phyloP scores from a whole-genome alignment of 805 yeast genomes.

The Lipomyces sp. region DNA sequence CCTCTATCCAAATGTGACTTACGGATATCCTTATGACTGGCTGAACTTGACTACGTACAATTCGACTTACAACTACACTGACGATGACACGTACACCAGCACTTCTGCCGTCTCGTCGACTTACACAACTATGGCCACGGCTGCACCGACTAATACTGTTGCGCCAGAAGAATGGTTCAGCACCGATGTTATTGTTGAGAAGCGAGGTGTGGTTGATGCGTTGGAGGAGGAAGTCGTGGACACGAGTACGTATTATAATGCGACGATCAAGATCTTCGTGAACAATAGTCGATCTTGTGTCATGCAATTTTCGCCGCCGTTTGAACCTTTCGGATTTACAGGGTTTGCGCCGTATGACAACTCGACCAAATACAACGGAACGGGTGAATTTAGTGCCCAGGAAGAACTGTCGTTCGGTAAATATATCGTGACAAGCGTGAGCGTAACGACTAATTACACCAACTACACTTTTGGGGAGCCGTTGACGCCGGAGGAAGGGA shows the following conservation, averaged over 20 bases:
- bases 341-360: slow-evolving; percentile 28
- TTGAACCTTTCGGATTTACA: slow-evolving; percentile 27
- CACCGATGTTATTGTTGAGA: slow-evolving; percentile 4
- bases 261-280: slow-evolving; percentile 33
- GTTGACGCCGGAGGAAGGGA: slow-evolving; percentile 27
- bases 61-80: slow-evolving; percentile 27
- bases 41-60: slow-evolving; percentile 31
- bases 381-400: slow-evolving; percentile 13
- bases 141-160: not conserved
- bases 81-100: slow-evolving; percentile 18
- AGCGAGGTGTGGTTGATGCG: not conserved
- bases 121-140: slow-evolving; percentile 17
- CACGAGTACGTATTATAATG: slow-evolving; percentile 21
- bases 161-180: slow-evolving; percentile 1
- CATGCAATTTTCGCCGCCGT: slow-evolving; percentile 32
- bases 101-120: slow-evolving; percentile 15
- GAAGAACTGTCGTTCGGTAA: slow-evolving; percentile 18
- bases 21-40: slow-evolving; percentile 36
- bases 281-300: slow-evolving; percentile 35
- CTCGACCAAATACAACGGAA: not conserved
- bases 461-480: slow-evolving; percentile 27
- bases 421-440: slow-evolving; percentile 31
- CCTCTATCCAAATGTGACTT: slow-evolving; percentile 35
- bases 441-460: slow-evolving; percentile 32
- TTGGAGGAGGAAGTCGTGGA: slow-evolving; percentile 17